Evolutionary conservation across 2,329 filamentous ascomycete species (phyloP).

Genomic region (Colletotrichum zoysiae): DNA sequence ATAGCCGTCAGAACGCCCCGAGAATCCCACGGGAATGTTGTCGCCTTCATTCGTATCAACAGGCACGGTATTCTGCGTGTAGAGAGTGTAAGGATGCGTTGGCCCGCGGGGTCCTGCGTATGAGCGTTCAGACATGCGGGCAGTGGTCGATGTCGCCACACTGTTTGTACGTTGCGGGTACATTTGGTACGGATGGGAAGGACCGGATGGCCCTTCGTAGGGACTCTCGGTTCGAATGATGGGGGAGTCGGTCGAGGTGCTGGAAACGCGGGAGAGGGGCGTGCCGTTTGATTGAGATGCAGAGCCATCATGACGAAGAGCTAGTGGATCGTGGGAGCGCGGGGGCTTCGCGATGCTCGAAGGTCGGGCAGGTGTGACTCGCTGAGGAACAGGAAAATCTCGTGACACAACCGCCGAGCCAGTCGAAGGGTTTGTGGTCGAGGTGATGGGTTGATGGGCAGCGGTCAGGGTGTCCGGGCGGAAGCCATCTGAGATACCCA

Average conservation of each 20-base stretch:
- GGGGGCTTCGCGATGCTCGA: slow-evolving; percentile 70
- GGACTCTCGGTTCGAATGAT: slow-evolving; percentile 68
- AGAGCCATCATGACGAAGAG: slow-evolving; percentile 65
- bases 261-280: slow-evolving; percentile 45
- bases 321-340: slow-evolving; percentile 61
- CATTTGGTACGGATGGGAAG: slow-evolving; percentile 87
- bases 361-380: slow-evolving; percentile 54
- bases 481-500: slow-evolving; percentile 67
- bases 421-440: slow-evolving; percentile 45
- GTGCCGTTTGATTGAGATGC: slow-evolving; percentile 42
- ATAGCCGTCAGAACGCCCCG: slow-evolving; percentile 74
- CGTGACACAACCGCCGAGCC: slow-evolving; percentile 39
- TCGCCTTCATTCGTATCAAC: slow-evolving; percentile 60
- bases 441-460: slow-evolving; percentile 44
- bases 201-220: slow-evolving; percentile 77
- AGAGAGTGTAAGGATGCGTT: slow-evolving; percentile 88
- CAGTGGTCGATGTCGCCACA: slow-evolving; percentile 78
- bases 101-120: slow-evolving; percentile 74
- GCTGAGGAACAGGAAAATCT: slow-evolving; percentile 23
- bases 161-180: slow-evolving; percentile 82
- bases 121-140: slow-evolving; percentile 68
- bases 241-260: slow-evolving; percentile 53
- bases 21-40: slow-evolving; percentile 79
- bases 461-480: slow-evolving; percentile 52
- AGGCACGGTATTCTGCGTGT: slow-evolving; percentile 80